Conservation (phyloP, 306 rosid genomes). For the Cucurbita ficifolia region DNA sequence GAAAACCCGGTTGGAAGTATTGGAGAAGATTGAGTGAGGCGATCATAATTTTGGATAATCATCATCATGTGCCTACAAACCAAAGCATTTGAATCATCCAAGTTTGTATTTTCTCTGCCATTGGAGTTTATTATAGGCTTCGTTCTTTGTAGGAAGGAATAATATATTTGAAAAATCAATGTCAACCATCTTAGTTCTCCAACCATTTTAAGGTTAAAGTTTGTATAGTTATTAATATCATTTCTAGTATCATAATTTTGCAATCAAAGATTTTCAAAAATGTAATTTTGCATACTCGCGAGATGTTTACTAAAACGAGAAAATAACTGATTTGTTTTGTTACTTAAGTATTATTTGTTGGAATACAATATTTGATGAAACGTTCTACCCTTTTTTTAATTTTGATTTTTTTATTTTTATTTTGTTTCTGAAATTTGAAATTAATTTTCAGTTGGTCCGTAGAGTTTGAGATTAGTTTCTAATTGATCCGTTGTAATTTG, state of each 20-base stretch:
- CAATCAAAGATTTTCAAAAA: neutral
- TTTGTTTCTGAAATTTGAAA: too few relatives aligned
- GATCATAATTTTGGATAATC: neutral
- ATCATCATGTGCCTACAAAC: neutral
- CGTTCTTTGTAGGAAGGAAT: neutral
- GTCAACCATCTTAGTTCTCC: neutral
- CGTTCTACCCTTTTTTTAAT: too few relatives aligned
- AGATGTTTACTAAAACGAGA: neutral
- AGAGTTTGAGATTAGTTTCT: too few relatives aligned
- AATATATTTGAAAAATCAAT: neutral
- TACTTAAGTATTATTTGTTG: neutral
- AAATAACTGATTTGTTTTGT: neutral
- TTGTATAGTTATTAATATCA: neutral
- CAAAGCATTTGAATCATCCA: neutral
- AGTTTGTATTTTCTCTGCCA: neutral
- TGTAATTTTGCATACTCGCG: neutral
- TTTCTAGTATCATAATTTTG: neutral
- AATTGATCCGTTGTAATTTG: too few relatives aligned
- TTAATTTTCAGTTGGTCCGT: too few relatives aligned
- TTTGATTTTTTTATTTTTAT: neutral
- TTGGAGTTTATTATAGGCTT: neutral
- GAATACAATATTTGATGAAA: neutral
- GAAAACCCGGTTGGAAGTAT: conserved; percentile 73
- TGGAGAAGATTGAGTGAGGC: conserved; percentile 85
- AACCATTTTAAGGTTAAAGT: neutral